Base-by-base conservation (phyloP, 2,329 filamentous ascomycete species). In the Lizonia empirigonia region DNA sequence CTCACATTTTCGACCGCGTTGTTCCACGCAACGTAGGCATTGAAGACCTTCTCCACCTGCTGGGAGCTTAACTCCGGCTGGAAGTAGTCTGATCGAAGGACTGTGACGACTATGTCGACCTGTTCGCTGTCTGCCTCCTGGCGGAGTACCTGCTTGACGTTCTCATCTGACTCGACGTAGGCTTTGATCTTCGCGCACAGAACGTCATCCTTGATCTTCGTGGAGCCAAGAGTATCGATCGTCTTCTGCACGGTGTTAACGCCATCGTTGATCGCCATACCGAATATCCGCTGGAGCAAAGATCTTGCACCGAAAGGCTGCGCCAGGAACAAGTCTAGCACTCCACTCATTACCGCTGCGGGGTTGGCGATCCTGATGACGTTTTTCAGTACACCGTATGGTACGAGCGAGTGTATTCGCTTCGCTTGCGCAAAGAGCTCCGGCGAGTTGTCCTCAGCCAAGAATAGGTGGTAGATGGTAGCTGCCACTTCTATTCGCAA, bases 391-490 rank as follows among this genome's bases (percentile, higher is more conserved):
- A 97, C 80, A 0, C 87, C 88, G 70, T 99, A 99, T 0, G 94
- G 94, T 35, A 99, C 88, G 48, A 97, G 82, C 0, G 92, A 96
- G 71, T 99, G 94, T 44, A 97, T 97, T 54, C 90, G 85, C 76
- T 93, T 96, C 4, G 89, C 87, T 74, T 99, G 94, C 0, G 91
- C 91, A 72, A 97, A 97, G 23, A 99, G 76, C 69, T 99, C 94
- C 1, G 94, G 92, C 0, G 93, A 97, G 73, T 99, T 99, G 76
- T 99, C 94, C 72, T 99, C 94, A 5, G 94, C 94, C 35, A 99
- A 82, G 80, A 99, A 99, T 26, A 99, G 80, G 72, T 99, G 94
- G 70, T 99, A 99, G 52, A 97, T 85, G 18, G 94, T 97, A 32
- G 94, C 94, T 19, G 94, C 94, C 39, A 99, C 87, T 76, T 99